Conservation (phyloP, 2,329 filamentous ascomycete species). For the Proliferodiscus dingleyae region DNA sequence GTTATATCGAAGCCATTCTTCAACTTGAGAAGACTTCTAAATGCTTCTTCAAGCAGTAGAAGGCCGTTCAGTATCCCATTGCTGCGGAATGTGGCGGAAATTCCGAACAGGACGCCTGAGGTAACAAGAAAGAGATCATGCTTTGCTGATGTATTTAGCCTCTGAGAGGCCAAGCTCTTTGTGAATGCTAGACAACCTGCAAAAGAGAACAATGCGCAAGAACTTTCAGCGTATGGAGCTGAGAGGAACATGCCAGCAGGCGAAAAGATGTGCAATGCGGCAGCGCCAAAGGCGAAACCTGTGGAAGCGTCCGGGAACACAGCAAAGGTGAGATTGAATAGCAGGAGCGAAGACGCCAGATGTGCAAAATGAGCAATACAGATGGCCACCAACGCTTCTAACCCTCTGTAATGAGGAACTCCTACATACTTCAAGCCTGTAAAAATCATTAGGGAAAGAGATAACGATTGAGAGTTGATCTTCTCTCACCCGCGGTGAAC, state of each 20-base stretch:
- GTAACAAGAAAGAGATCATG: slow-evolving; percentile 48
- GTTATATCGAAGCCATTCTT: slow-evolving; percentile 38
- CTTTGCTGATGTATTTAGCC: slow-evolving; percentile 24
- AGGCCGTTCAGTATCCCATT: slow-evolving; percentile 84
- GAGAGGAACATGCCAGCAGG: slow-evolving; percentile 88
- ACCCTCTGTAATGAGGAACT: slow-evolving; percentile 29
- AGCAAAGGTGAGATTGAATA: slow-evolving; percentile 61
- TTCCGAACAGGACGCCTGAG: slow-evolving; percentile 65
- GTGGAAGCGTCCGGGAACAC: slow-evolving; percentile 43
- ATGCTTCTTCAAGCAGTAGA: slow-evolving; percentile 54
- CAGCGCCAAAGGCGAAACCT: slow-evolving; percentile 60
- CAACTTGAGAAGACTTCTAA: slow-evolving; percentile 47
- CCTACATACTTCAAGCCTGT: slow-evolving; percentile 27
- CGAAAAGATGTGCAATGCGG: slow-evolving; percentile 74
- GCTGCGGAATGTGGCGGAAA: slow-evolving; percentile 70
- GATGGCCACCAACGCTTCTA: slow-evolving; percentile 54
- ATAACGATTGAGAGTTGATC: neutral
- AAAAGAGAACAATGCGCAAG: slow-evolving; percentile 75
- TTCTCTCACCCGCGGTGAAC: slow-evolving; percentile 20
- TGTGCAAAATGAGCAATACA: slow-evolving; percentile 69
- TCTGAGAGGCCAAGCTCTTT: slow-evolving; percentile 37
- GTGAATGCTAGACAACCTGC: slow-evolving; percentile 67
- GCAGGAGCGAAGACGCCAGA: slow-evolving; percentile 64
- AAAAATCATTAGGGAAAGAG: slow-evolving; percentile 3
- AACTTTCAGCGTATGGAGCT: slow-evolving; percentile 76